Percentiles rank a stretch among this genome's conserved stretches.
Evolutionary conservation across 2,329 filamentous ascomycete genomes (phyloP).

Genomic region (Leptographium radiaticola): DNA sequence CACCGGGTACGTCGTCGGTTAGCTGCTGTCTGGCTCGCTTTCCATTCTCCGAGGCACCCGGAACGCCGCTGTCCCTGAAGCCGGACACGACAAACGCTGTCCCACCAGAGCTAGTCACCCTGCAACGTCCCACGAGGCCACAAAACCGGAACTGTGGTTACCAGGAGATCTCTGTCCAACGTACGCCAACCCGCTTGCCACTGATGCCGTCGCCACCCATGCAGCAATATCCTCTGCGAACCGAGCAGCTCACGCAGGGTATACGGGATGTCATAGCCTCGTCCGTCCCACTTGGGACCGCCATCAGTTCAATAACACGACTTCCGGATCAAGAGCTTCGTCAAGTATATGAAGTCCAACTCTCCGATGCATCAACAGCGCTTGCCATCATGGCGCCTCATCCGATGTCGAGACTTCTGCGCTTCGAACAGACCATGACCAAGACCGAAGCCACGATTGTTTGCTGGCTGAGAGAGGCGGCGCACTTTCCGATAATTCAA

Average conservation of each 20-base stretch:
- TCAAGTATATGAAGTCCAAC: conserved; percentile 27
- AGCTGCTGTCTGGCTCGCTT: not conserved
- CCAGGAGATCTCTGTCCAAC: conserved; percentile 8
- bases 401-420: conserved; percentile 28
- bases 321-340: conserved; percentile 22
- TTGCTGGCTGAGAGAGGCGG: conserved; percentile 26
- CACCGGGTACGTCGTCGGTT: not conserved
- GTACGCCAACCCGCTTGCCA: not conserved
- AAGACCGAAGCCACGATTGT: conserved; percentile 31
- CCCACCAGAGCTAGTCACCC: conserved; percentile 1
- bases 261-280: conserved; percentile 23
- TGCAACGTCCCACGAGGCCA: conserved; percentile 9
- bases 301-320: conserved; percentile 20
- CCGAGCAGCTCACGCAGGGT: conserved; percentile 13
- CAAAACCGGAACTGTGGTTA: conserved; percentile 5
- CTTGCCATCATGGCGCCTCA: conserved; percentile 30
- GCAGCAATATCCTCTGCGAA: conserved; percentile 17
- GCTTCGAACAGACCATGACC: conserved; percentile 31
- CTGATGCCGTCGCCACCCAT: conserved; percentile 16
- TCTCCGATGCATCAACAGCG: conserved; percentile 27
- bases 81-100: not conserved
- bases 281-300: conserved; percentile 17
- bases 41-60: not conserved
- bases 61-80: not conserved
- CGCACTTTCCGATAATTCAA: not conserved